A percentile compares a stretch with the other conserved stretches of the same genome.
Conservation (phyloP, 495 filamentous ascomycete genomes). For the Penicillium bialowiezense region DNA sequence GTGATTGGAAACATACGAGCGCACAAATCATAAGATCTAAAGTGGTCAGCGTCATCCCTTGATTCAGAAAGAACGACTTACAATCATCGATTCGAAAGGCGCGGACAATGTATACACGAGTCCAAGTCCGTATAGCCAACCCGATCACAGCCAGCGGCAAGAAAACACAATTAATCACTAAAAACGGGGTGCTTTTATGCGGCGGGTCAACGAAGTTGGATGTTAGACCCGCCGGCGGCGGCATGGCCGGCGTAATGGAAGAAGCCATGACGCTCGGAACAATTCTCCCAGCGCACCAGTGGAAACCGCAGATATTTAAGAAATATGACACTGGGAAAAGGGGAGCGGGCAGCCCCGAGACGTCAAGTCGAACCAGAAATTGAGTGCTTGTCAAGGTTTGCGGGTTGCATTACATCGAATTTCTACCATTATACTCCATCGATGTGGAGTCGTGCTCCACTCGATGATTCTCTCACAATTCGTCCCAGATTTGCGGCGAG, state of each 20-base stretch:
- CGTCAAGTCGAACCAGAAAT: constrained; percentile 1
- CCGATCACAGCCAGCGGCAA: constrained; percentile 27
- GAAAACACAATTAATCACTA: constrained; percentile 29
- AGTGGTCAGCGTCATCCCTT: background rate
- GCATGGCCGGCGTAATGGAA: constrained; percentile 24
- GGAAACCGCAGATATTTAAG: background rate
- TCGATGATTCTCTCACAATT: background rate
- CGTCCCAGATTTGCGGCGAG: background rate
- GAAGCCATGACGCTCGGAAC: constrained; percentile 18
- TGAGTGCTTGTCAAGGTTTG: background rate
- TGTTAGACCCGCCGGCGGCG: constrained; percentile 30
- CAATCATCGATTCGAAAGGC: constrained; percentile 41
- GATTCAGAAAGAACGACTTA: constrained; percentile 11
- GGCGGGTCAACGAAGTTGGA: constrained; percentile 33
- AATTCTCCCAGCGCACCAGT: background rate
- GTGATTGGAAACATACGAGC: constrained; percentile 20
- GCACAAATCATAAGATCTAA: constrained; percentile 31
- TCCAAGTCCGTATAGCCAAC: constrained; percentile 35
- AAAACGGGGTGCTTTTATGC: constrained; percentile 17
- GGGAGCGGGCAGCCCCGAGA: background rate
- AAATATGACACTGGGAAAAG: background rate
- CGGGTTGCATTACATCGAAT: background rate
- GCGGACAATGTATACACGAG: constrained; percentile 31
- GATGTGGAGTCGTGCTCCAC: background rate
- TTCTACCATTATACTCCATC: background rate